Conservation (phyloP, 306 rosid species). For the Lathyrus tuberosus region DNA sequence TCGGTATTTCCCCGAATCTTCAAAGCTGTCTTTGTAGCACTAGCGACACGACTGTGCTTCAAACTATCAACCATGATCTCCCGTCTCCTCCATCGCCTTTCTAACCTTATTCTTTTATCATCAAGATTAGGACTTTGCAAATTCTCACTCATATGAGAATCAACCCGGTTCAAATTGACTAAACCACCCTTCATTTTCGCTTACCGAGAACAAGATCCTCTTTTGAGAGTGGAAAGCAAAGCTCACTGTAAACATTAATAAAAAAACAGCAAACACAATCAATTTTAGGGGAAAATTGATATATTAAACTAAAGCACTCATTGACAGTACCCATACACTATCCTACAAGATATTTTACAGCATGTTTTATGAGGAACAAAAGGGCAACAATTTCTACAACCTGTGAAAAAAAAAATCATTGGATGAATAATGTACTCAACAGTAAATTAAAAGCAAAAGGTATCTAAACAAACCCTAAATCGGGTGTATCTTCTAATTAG, state of each 20-base stretch:
- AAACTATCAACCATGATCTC: constrained; percentile 15
- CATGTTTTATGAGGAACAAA: no score
- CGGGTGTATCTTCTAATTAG: no score
- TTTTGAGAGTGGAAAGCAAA: background rate
- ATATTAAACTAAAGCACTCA: background rate
- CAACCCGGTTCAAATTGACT: background rate
- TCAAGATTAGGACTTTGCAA: background rate
- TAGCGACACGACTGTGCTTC: background rate
- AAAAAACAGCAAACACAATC: background rate
- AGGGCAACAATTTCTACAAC: no score
- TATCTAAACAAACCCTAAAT: no score
- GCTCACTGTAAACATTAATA: background rate
- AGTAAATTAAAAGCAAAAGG: no score
- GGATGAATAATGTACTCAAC: no score
- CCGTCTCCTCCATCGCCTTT: constrained; percentile 55
- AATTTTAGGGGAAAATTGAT: no score
- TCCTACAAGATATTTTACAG: no score
- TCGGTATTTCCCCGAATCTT: background rate
- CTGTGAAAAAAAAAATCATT: no score
- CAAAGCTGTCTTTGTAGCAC: constrained; percentile 12
- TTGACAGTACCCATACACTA: background rate
- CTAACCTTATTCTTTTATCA: constrained; percentile 43
- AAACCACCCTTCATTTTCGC: constrained; percentile 30
- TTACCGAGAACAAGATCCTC: constrained; percentile 1
- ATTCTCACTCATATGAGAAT: constrained; percentile 5